Evolutionary conservation across 306 rosid species (phyloP), one percentile per base, ranked within the genome.

Genomic region (Begonia loranthoides): DNA sequence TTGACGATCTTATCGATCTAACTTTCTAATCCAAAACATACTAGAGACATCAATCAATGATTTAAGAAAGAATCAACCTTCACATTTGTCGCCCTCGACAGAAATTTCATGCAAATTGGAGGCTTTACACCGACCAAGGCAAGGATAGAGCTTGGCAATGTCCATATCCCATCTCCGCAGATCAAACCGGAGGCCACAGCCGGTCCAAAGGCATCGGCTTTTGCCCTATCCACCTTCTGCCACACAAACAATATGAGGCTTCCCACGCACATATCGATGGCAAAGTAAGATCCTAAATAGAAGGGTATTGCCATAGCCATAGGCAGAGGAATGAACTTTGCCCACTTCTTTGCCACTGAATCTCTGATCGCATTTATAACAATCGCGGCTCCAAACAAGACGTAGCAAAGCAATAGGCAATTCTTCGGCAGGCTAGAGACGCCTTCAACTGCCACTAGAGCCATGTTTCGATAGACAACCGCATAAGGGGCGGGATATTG

Each of bases 231-330:
- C 15, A 69, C 13, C 57, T 52, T 69, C 51, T 44, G 38, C 79
- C 79, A 74, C 56, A 74, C 52, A 38, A 61, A 69, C 55, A 61
- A 21, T 47, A 74, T 74, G 57, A 61, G 9, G 56, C 76, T 74
- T 19, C 79, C 79, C 12, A 74, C 9, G 50, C 60, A 57, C 79
- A 74, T 74, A 45, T 74, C 75, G 6, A 74, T 74, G 9, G 79
- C 72, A 36, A 74, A 74, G 41, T 65, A 74, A 9, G 79, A 17
- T 4, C 79, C 79, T 54, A 74, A 1, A 48, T 61, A 74, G 66
- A 74, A 74, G 2, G 79, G 75, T 17, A 74, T 65, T 12, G 79
- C 79, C 79, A 74, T 74, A 40, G 79, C 79, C 79, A 74, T 65
- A 9, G 79, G 79, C 24, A 74, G 50, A 44, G 79, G 79, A 33